A percentile compares a stretch with the other conserved stretches of the same genome.
Evolutionary conservation across 441 rosid species (phyloP).

Genomic region (Populus hybrid): DNA sequence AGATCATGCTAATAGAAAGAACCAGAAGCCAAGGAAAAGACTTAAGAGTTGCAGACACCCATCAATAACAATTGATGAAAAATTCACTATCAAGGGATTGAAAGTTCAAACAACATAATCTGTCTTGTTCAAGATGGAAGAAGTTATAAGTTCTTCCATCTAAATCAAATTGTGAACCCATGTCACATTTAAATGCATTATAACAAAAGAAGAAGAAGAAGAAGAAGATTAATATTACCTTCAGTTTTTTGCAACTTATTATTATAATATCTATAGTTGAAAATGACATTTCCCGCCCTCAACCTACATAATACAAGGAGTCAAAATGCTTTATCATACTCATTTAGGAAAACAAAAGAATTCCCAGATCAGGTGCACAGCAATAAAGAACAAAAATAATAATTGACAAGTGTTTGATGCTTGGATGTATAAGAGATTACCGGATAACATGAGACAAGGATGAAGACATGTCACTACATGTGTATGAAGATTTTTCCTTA

Average conservation of each 20-base stretch:
- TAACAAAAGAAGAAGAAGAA: constrained; percentile 4
- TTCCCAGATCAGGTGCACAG: not conserved
- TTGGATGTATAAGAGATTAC: constrained; percentile 36
- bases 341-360: constrained; percentile 6
- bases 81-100: constrained; percentile 1
- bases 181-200: not conserved
- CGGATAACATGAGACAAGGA: constrained; percentile 67
- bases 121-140: not conserved
- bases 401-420: not conserved
- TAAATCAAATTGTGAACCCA: not conserved
- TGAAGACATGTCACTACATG: constrained; percentile 65
- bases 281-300: constrained; percentile 91
- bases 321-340: not conserved
- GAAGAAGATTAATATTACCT: constrained; percentile 48
- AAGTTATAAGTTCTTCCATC: not conserved
- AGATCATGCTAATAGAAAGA: constrained; percentile 2
- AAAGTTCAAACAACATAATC: not conserved
- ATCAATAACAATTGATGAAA: not conserved
- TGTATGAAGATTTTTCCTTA: constrained; percentile 77
- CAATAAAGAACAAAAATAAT: not conserved
- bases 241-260: constrained; percentile 88
- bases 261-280: constrained; percentile 88
- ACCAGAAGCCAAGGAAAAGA: not conserved
- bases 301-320: constrained; percentile 56
- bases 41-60: not conserved